These are phyloP conservation scores for Pichia heedii DNA, from an alignment of 805 yeast genomes.

Conservation along the genomic window DNA sequence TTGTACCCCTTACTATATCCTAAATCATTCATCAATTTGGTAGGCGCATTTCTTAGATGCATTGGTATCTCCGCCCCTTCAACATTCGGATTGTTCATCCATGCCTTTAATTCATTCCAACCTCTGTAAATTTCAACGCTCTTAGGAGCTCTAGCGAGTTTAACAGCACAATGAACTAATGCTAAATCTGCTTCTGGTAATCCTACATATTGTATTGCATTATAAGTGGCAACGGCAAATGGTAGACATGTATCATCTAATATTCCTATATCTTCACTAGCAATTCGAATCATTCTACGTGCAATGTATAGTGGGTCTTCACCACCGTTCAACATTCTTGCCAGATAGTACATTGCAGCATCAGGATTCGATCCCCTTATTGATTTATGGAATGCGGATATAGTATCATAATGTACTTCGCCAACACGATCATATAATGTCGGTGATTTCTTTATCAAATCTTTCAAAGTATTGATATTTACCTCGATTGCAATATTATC, in stretches of 20 bases:
- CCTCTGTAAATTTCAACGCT: conserved; percentile 82
- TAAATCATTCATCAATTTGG: conserved; percentile 76
- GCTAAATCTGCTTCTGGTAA: conserved; percentile 90
- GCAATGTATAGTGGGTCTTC: conserved; percentile 89
- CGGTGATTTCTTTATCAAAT: conserved; percentile 39
- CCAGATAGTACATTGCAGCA: conserved; percentile 82
- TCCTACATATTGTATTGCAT: conserved; percentile 83
- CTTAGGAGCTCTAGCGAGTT: conserved; percentile 76
- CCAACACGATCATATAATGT: conserved; percentile 78
- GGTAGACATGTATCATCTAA: conserved; percentile 79
- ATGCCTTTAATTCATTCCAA: conserved; percentile 54
- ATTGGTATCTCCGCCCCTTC: conserved; percentile 61
- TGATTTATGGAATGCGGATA: conserved; percentile 91
- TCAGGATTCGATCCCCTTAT: conserved; percentile 84
- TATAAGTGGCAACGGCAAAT: conserved; percentile 76
- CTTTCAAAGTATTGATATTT: conserved; percentile 30
- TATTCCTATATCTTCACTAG: conserved; percentile 89
- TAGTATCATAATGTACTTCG: conserved; percentile 89
- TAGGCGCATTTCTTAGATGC: conserved; percentile 93
- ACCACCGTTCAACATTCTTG: conserved; percentile 85
- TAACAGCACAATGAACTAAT: conserved; percentile 88
- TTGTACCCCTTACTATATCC: conserved; percentile 83
- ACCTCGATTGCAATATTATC: conserved; percentile 27
- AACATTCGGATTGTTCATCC: conserved; percentile 49
- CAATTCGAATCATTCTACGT: conserved; percentile 86